Conservation (phyloP, 2,329 filamentous ascomycete genomes). For the Stemphylium lycopersici region DNA sequence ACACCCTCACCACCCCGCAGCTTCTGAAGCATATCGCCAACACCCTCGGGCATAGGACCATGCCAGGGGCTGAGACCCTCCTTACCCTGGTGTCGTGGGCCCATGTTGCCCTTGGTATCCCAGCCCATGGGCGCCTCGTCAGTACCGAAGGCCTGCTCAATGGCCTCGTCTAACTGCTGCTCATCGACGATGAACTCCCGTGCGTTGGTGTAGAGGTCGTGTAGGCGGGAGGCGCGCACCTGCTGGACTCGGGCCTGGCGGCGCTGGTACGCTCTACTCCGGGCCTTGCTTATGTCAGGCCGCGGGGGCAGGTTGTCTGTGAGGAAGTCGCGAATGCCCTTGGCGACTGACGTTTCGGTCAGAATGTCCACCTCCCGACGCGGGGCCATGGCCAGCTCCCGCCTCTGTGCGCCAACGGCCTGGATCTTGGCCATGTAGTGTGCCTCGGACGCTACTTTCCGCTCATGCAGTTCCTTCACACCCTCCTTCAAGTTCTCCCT, state of each 20-base stretch:
- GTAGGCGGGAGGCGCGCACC: conserved; percentile 72
- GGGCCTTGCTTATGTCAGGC: conserved; percentile 35
- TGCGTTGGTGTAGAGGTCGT: conserved; percentile 89
- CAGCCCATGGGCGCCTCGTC: conserved; percentile 55
- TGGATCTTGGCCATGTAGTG: conserved; percentile 28
- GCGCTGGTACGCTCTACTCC: conserved; percentile 45
- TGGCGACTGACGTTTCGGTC: conserved; percentile 37
- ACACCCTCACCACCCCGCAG: conserved; percentile 45
- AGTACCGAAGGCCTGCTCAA: conserved; percentile 78
- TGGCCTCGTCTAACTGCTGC: conserved; percentile 72
- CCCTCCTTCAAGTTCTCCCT: conserved; percentile 75
- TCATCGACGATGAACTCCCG: conserved; percentile 85
- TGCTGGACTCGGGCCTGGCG: conserved; percentile 61
- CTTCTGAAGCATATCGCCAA: conserved; percentile 42
- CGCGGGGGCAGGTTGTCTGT: conserved; percentile 35
- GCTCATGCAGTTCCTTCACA: conserved; percentile 68
- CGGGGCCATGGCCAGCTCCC: conserved; percentile 64
- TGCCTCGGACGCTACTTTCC: conserved; percentile 38
- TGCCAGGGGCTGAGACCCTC: conserved; percentile 42
- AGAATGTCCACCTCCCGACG: conserved; percentile 67
- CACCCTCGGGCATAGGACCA: conserved; percentile 39
- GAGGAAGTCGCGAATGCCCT: conserved; percentile 45
- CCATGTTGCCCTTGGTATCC: conserved; percentile 31
- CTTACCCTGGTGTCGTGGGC: conserved; percentile 23
- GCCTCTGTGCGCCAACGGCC: conserved; percentile 53